A percentile compares a stretch with the other conserved stretches of the same genome.
Evolutionary conservation across 2,329 filamentous ascomycete genomes (phyloP).

Genomic region (Botrytis squamosa): DNA sequence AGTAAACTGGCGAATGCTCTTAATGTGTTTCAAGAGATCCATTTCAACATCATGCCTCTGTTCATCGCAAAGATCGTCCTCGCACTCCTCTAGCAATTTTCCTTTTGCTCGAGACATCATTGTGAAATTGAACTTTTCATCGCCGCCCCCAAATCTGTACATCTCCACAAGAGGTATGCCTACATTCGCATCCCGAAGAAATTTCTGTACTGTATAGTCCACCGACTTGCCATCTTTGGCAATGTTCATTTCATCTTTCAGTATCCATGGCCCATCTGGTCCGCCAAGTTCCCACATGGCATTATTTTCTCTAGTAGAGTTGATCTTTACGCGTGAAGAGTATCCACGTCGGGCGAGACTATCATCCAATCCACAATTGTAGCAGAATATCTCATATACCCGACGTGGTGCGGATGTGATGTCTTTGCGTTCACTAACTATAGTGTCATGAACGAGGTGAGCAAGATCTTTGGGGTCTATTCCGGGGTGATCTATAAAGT

Average conservation of each 20-base stretch:
- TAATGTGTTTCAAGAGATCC: accelerated
- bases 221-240: accelerated
- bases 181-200: neutral
- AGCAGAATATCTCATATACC: neutral
- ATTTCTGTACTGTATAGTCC: neutral
- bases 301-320: accelerated
- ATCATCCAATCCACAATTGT: neutral
- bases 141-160: neutral
- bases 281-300: conserved; percentile 8
- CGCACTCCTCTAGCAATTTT: accelerated
- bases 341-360: accelerated
- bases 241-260: neutral
- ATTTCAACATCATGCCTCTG: accelerated
- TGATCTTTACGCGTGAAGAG: neutral
- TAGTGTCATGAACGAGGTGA: neutral
- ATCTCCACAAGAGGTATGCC: conserved; percentile 4
- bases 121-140: neutral
- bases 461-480: neutral
- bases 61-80: neutral
- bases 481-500: neutral
- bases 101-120: conserved; percentile 4
- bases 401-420: too few species aligned
- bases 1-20: neutral
- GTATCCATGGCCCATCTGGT: neutral
- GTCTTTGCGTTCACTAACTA: neutral